A percentile compares a stretch with the other conserved stretches of the same genome.
Evolutionary conservation across 2,329 filamentous ascomycete genomes (phyloP).

Genomic region (Penicillium corylophilum): DNA sequence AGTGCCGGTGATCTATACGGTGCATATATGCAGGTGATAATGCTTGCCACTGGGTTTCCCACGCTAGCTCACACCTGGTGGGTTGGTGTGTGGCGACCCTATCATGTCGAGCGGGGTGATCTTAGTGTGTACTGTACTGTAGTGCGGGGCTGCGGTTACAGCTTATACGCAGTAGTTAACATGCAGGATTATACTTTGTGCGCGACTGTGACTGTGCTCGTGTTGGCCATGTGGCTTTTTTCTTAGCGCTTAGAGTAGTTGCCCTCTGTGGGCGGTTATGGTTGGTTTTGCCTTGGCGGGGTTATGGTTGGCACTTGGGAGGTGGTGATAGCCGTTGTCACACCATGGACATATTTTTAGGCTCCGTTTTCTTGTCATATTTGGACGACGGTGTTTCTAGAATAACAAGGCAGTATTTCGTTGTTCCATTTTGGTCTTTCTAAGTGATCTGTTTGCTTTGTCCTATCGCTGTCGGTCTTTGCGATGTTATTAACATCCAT

Average conservation of each 20-base stretch:
- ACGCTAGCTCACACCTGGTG: background rate
- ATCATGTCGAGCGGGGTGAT: background rate
- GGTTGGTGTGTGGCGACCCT: constrained; percentile 3
- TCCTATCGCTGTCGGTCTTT: background rate
- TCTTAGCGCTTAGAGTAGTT: background rate
- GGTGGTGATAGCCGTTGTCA: background rate
- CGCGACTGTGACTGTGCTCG: background rate
- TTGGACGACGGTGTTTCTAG: background rate
- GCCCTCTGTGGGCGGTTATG: background rate
- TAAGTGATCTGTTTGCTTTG: background rate
- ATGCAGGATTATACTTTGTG: background rate
- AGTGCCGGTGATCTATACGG: background rate
- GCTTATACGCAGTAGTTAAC: background rate
- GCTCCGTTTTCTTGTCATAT: background rate
- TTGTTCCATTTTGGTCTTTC: background rate
- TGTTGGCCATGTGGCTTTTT: background rate
- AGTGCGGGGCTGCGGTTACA: background rate
- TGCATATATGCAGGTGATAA: constrained; percentile 16
- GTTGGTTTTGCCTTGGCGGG: background rate
- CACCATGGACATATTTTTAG: background rate
- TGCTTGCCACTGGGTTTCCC: constrained; percentile 7
- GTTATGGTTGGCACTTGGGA: background rate
- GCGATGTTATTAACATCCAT: background rate
- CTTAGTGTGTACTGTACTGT: background rate
- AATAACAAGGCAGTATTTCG: background rate